Evolutionary conservation across 768 basidiomycete species (phyloP), one percentile per base, ranked within the genome.

Genomic region (Coprinopsis sp.): DNA sequence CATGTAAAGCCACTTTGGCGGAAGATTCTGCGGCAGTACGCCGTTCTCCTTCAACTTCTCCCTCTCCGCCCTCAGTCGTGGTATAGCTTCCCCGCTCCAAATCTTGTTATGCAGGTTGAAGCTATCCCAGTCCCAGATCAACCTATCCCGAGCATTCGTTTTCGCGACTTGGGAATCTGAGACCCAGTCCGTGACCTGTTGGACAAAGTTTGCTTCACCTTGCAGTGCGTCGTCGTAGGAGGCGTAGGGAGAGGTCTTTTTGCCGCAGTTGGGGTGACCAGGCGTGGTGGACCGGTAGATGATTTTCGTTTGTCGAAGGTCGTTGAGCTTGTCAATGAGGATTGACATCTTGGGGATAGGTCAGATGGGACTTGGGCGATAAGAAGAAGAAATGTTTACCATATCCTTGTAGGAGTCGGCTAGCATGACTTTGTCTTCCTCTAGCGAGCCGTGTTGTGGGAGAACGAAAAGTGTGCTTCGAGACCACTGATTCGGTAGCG

Each of bases 381-480:
- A 24, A 39, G 22, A 7, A n/a, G n/a, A n/a, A 8, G 10, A 37
- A 22, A 33, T 23, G n/a, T 21, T 30, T 2, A 63, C 63, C 63
- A 63, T 63, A 40, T 58, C 54, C 43, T 51, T 55, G 34, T 57
- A 63, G 2, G 56, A 50, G 19, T 58, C 58, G 25, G 59, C 59
- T 7, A 64, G 55, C 10, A 54, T 50, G 11, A 47, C 53, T 48
- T 64, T 58, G 44, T 63, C 60, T n/a, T 59, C 53, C 16, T 38
- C 52, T 24, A 62, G 54, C 4, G 60, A 46, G 13, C 45, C 14
- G 4, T 56, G 46, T 4, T 54, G 49, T 21, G 59, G 60, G 5
- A 62, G 58, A 55, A 64, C 62, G 22, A 55, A 55, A 4, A 64
- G 52, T 43, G 57, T 54, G 23, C 57, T 54, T 18, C 63, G 51